Evolutionary conservation across 2,329 filamentous ascomycete genomes (phyloP).

Genomic region (Colletotrichum liriopes): DNA sequence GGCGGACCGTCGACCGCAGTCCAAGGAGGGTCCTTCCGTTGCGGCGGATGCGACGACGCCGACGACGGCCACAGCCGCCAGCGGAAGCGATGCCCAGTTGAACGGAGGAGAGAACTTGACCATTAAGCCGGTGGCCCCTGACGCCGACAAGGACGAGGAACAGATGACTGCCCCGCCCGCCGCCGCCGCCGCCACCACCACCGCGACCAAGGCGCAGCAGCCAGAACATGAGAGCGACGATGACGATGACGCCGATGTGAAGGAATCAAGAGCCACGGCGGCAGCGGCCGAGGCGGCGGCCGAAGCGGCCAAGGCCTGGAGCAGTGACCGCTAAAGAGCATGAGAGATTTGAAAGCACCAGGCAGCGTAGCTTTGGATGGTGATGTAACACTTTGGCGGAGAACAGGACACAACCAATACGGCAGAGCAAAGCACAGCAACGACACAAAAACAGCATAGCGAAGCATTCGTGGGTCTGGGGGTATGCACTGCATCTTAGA

Average conservation of each 20-base stretch:
- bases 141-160: constrained; percentile 6
- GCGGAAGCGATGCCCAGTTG: background rate
- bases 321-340: constrained; percentile 3
- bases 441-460: constrained; percentile 18
- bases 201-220: background rate
- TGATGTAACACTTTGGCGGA: background rate
- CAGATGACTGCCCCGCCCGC: background rate
- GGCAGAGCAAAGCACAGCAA: background rate
- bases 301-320: constrained; percentile 40
- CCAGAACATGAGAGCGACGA: constrained; percentile 16
- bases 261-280: constrained; percentile 29
- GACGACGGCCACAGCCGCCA: background rate
- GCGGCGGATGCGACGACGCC: background rate
- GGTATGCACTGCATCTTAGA: constrained; percentile 7
- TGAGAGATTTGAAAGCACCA: background rate
- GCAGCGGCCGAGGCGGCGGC: constrained; percentile 38
- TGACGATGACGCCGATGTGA: constrained; percentile 6
- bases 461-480: constrained; percentile 7
- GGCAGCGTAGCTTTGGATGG: background rate
- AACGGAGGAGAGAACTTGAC: constrained; percentile 5
- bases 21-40: constrained; percentile 18
- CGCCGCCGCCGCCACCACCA: background rate
- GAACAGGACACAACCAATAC: background rate
- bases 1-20: constrained; percentile 24
- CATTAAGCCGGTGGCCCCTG: constrained; percentile 4